phyloP scores from a whole-genome alignment of 371 early-diverging fungal genomes.

The Mortierella sp. region DNA sequence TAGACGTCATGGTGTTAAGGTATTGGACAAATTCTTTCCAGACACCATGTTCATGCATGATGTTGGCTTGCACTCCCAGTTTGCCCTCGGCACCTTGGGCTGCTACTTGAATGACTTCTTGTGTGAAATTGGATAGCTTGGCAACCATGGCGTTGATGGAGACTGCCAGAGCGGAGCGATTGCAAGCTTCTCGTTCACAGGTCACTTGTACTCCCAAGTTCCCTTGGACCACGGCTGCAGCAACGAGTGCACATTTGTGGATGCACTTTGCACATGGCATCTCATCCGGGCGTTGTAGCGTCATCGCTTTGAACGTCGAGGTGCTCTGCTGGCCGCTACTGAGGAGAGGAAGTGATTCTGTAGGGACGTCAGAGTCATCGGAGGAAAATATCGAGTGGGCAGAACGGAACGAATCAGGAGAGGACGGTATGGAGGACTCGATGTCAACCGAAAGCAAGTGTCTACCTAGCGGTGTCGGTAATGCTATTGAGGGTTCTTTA shows the following conservation, averaged over 20 bases:
- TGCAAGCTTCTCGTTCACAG: slow-evolving; percentile 56
- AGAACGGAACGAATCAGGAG: slow-evolving; percentile 25
- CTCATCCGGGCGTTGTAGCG: slow-evolving; percentile 1
- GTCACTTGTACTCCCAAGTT: slow-evolving; percentile 58
- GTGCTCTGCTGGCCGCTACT: not conserved
- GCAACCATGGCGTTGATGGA: slow-evolving; percentile 77
- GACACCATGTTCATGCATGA: slow-evolving; percentile 69
- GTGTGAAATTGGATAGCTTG: slow-evolving; percentile 64
- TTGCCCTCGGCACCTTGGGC: slow-evolving; percentile 76
- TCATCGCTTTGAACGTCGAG: no score
- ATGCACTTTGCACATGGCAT: slow-evolving; percentile 39
- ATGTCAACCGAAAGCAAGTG: slow-evolving; percentile 3
- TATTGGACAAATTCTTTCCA: slow-evolving; percentile 79
- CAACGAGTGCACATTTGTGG: slow-evolving; percentile 55
- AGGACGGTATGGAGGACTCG: slow-evolving; percentile 16
- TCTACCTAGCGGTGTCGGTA: not conserved
- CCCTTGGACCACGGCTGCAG: slow-evolving; percentile 62
- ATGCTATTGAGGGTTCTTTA: not conserved
- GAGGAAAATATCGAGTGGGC: slow-evolving; percentile 13
- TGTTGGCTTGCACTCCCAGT: slow-evolving; percentile 70
- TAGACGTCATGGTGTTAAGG: slow-evolving; percentile 73
- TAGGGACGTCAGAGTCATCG: slow-evolving; percentile 14
- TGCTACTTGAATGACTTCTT: slow-evolving; percentile 70
- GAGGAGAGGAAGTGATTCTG: slow-evolving; percentile 5
- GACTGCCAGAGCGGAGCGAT: slow-evolving; percentile 56